These are phyloP conservation scores for Phytophthora palmivora DNA, from an alignment of 352 stramenopile genomes.

Conservation along the genomic window DNA sequence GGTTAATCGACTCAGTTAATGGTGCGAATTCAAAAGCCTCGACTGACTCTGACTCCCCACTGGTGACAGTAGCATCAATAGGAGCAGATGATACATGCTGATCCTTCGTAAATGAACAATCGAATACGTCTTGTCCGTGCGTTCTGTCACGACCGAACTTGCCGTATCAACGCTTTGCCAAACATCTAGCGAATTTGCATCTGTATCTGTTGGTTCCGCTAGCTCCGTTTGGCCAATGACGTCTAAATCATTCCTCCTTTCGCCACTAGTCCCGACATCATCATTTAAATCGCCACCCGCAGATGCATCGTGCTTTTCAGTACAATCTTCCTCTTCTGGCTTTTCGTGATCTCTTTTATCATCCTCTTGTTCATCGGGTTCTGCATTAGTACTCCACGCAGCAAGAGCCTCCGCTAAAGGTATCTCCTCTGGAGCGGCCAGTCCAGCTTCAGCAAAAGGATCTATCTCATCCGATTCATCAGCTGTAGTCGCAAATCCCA, in stretches of 20 bases:
- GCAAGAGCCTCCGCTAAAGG: slow-evolving; percentile 37
- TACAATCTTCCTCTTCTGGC: slow-evolving; percentile 1
- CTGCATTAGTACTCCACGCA: slow-evolving; percentile 27
- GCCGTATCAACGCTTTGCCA: background rate
- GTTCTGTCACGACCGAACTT: slow-evolving; percentile 2
- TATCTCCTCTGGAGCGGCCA: slow-evolving; percentile 31
- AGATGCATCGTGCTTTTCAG: background rate
- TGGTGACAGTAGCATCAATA: slow-evolving; percentile 1
- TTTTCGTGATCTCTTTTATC: slow-evolving; percentile 9
- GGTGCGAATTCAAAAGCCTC: background rate
- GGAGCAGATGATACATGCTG: background rate
- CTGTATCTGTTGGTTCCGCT: background rate
- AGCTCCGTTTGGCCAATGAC: background rate
- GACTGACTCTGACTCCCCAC: slow-evolving; percentile 2
- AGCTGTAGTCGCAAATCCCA: slow-evolving; percentile 21
- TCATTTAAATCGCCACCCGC: background rate
- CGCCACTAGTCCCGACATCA: slow-evolving; percentile 1
- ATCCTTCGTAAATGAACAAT: background rate
- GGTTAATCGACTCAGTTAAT: background rate
- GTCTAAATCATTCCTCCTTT: slow-evolving; percentile 1
- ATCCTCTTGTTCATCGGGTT: background rate
- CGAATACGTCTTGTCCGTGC: background rate
- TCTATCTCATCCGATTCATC: slow-evolving; percentile 31
- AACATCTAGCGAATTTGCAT: background rate
- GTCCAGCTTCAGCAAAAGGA: slow-evolving; percentile 40